phyloP scores from a whole-genome alignment of 306 rosid genomes.

The Notholithocarpus densiflorus region DNA sequence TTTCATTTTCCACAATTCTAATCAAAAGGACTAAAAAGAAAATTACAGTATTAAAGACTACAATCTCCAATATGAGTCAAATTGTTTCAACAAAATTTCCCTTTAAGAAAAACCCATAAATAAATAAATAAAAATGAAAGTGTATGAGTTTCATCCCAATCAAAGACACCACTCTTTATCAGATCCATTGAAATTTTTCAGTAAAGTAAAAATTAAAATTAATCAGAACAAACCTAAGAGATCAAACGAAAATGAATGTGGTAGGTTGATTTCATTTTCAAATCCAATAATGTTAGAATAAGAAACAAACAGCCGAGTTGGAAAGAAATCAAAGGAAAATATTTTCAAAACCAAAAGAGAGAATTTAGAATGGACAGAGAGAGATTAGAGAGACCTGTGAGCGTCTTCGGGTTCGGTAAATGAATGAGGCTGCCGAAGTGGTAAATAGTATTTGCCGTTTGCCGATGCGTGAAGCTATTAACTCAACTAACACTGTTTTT shows the following conservation, averaged over 20 bases:
- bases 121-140: neutral
- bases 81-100: neutral
- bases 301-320: too few relatives aligned
- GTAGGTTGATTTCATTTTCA: neutral
- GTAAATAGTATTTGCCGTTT: too few relatives aligned
- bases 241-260: neutral
- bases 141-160: neutral
- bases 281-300: too few relatives aligned
- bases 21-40: too few relatives aligned
- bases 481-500: too few relatives aligned
- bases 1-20: neutral
- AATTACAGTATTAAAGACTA: neutral
- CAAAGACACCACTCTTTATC: neutral
- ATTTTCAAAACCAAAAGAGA: too few relatives aligned
- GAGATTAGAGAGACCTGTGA: too few relatives aligned
- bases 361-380: too few relatives aligned
- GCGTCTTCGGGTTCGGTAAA: too few relatives aligned
- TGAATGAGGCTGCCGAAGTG: too few relatives aligned
- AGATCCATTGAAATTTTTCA: neutral
- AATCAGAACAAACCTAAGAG: neutral
- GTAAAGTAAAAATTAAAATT: neutral
- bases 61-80: neutral
- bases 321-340: too few relatives aligned
- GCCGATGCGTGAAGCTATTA: too few relatives aligned
- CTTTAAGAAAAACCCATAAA: neutral